These are phyloP conservation scores for Madurella mycetomatis DNA, from an alignment of 2,329 filamentous ascomycete species.

Conservation along the genomic window DNA sequence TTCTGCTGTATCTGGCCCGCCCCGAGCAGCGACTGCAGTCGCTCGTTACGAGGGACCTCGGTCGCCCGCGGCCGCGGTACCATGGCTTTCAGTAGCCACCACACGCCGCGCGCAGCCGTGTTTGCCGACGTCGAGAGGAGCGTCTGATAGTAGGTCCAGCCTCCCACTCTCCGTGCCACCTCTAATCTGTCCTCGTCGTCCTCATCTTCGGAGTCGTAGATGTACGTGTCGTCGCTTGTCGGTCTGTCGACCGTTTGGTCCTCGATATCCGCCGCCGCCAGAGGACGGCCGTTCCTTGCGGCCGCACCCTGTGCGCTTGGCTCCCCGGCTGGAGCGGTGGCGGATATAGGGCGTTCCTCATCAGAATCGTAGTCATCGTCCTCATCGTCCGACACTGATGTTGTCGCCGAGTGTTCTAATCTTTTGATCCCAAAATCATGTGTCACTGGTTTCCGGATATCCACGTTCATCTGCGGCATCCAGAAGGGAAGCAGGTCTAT, in stretches of 20 bases:
- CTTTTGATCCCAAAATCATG: constrained; percentile 89
- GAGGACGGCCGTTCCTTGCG: constrained; percentile 30
- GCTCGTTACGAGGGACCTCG: constrained; percentile 54
- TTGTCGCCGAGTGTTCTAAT: constrained; percentile 67
- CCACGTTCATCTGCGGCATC: constrained; percentile 97
- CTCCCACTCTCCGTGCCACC: constrained; percentile 71
- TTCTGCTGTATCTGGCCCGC: constrained; percentile 51
- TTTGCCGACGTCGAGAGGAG: constrained; percentile 47
- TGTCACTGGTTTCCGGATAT: constrained; percentile 88
- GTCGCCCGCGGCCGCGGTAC: constrained; percentile 53
- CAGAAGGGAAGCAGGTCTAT: constrained; percentile 93
- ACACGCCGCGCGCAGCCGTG: constrained; percentile 39
- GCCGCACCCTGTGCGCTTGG: constrained; percentile 35
- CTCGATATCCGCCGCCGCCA: constrained; percentile 63
- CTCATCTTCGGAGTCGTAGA: constrained; percentile 90
- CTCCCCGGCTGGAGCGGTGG: constrained; percentile 30
- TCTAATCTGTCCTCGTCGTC: constrained; percentile 73
- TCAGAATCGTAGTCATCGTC: constrained; percentile 66
- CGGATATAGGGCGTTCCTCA: constrained; percentile 46
- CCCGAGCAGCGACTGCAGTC: constrained; percentile 51
- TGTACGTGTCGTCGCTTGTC: constrained; percentile 64
- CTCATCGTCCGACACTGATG: constrained; percentile 73
- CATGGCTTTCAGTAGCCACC: constrained; percentile 45
- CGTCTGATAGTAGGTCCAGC: constrained; percentile 67
- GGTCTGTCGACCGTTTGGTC: constrained; percentile 68